Evolutionary conservation across 2,329 filamentous ascomycete genomes (phyloP), one percentile per base, ranked within the genome.

Genomic region (Triangularia setosa): DNA sequence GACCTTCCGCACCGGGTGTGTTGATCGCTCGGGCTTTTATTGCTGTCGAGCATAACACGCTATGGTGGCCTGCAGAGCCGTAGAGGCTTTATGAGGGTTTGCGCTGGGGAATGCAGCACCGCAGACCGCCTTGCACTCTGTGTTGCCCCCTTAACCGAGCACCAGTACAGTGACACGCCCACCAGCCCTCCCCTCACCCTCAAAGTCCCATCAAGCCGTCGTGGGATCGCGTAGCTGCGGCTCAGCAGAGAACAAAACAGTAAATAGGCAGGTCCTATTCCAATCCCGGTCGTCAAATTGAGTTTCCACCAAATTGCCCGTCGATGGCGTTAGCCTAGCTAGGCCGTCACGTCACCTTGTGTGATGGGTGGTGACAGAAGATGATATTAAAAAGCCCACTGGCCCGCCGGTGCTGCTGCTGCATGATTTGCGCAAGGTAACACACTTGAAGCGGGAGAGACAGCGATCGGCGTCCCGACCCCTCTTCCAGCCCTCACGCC

Each of bases 271-370:
- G 48, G 48, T 53, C 21, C 21, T 53, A 16, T 24, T 23, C 18
- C 2, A 53, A 24, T 24, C 48, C 48, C 48, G 18, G 48, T 12
- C 21, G 48, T 53, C 21, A 53, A 12, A 24, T 53, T 53, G 64
- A 40, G 35, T 40, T 40, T 40, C 14, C 21, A 16, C 24, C 9
- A 53, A 24, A 53, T 53, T 53, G 64, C 63, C 53, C 35, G 58
- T 55, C 21, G 65, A 69, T 69, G 68, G 65, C 60, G 68, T 60
- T 63, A 68, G 60, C 56, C 40, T 48, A 59, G 14, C 55, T 11
- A 40, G 12, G n/a, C n/a, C 55, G 61, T 67, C 65, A 64, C 65
- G 65, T 64, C 64, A 64, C 61, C 48, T 23, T 28, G 23, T 8
- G 24, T 53, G 18, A 24, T 23, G n/a, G 16, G 16, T 53, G 14